Percentiles rank a stretch among this genome's conserved stretches.
Conservation (phyloP, 371 early-diverging fungal genomes). For the Mortierella sp. region DNA sequence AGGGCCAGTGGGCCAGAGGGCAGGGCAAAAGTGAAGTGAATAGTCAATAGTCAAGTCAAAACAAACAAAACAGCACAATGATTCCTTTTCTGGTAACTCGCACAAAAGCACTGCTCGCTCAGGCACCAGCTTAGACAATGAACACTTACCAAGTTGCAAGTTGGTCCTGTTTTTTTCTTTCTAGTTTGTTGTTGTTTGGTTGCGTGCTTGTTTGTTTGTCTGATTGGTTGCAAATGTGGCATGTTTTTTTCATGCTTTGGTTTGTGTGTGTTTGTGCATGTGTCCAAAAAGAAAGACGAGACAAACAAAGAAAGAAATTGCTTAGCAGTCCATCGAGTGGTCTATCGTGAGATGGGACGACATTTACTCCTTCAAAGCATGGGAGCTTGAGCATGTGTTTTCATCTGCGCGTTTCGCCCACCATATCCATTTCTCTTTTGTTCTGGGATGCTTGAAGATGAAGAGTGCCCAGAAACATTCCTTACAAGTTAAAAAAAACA, state of each 20-base stretch:
- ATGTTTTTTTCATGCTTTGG: neutral
- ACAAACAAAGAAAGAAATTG: neutral
- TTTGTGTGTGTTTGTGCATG: neutral
- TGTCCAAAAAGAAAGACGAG: neutral
- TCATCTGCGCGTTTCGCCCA: neutral
- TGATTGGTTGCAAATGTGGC: neutral
- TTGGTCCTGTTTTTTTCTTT: neutral
- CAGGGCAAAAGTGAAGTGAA: neutral
- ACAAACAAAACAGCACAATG: neutral
- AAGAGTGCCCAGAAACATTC: too few species aligned
- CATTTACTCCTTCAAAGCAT: neutral
- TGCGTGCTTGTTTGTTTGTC: neutral
- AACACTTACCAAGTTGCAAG: neutral
- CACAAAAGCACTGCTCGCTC: neutral
- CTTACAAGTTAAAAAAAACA: too few species aligned
- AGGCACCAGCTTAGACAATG: neutral
- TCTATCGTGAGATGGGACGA: neutral
- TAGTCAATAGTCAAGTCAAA: too few species aligned
- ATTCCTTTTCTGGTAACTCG: neutral
- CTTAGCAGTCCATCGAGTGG: neutral
- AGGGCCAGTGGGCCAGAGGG: conserved; percentile 10
- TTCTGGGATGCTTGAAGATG: too few species aligned
- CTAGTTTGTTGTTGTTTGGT: neutral
- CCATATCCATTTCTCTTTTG: too few species aligned
- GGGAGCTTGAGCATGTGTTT: neutral